Base-by-base conservation (phyloP, 1,284 basidiomycete genomes). In the Apiotrichum gamsii region DNA sequence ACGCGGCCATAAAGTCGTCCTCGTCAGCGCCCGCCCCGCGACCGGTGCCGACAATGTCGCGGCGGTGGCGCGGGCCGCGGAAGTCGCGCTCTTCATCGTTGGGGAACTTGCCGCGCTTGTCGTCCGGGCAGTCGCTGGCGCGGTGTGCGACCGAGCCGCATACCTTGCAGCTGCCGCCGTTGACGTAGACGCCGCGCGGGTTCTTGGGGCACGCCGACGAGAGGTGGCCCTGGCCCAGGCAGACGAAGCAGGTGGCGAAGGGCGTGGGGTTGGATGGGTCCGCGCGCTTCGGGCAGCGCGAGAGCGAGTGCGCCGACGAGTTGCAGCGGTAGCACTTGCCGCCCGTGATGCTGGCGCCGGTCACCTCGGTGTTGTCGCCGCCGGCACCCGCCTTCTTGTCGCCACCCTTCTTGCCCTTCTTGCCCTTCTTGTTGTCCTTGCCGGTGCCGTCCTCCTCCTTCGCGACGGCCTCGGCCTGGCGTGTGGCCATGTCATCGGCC, bases 241-340 rank as follows among this genome's bases (percentile, higher is more conserved):
- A 96, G 28, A 96, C 85, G 65, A 90, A 96, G 72, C 91, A 96
- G 1, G 84, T 88, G 0, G 91, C 91, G 62, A 82, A 90, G 0
- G 91, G 91, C 3, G 91, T 77, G 2, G 85, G 84, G 56, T 86
- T 77, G 14, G 65, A 62, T n/a, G 78, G 75, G 65, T 88, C 78
- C 10, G 76, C 73, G 2, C 80, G 77, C 57, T 82, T 82, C 50
- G 77, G 82, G 68, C 91, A 96, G 33, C 76, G 77, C 15, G 87
- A 82, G 3, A 96, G 78, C 10, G 78, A 85, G 59, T 96, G 91
- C 51, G 77, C 78, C 4, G 75, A 78, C 3, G 87, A 90, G 39
- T 90, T 87, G 62, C 91, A 96, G 54, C 88, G 74, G 62, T 93
- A 93, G 69, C 89, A 93, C 37, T 89, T 83, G 0, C 85, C 85